These are phyloP conservation scores for Gardenia jasminoides DNA, from an alignment of 257 asterid genomes.

Conservation along the genomic window DNA sequence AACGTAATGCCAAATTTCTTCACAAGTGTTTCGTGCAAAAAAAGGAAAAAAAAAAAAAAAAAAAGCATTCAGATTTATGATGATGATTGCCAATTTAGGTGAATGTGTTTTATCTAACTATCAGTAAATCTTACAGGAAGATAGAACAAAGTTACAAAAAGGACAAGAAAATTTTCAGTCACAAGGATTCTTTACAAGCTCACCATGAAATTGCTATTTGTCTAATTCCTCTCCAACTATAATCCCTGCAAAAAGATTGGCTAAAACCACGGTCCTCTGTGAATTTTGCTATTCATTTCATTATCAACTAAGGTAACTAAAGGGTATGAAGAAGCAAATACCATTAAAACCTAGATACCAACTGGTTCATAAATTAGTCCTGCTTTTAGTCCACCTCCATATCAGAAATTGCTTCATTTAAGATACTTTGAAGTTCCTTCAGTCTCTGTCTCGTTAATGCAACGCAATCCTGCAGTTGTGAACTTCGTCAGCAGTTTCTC, in stretches of 20 bases:
- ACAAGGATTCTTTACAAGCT: conserved; percentile 4
- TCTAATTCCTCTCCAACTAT: neutral
- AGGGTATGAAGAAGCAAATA: neutral
- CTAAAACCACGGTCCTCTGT: neutral
- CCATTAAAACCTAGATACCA: neutral
- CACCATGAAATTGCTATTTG: conserved; percentile 4
- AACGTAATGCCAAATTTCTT: neutral
- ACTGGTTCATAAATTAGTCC: neutral
- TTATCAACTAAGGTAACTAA: neutral
- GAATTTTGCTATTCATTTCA: neutral
- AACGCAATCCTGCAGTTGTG: conserved; percentile 57
- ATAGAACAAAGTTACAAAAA: no score
- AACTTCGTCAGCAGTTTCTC: conserved; percentile 10
- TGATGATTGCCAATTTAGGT: neutral
- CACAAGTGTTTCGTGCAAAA: no score
- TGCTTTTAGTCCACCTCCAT: conserved; percentile 61
- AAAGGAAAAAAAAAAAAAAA: no score
- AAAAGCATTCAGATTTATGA: no score
- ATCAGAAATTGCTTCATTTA: conserved; percentile 66
- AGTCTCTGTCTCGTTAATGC: conserved; percentile 57
- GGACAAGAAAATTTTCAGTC: neutral
- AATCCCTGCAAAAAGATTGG: conserved; percentile 8
- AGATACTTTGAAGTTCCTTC: conserved; percentile 57
- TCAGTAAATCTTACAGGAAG: neutral
- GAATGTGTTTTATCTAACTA: neutral